Base-by-base conservation (phyloP, 148 eudicot genomes). In the Talinum fruticosum region DNA sequence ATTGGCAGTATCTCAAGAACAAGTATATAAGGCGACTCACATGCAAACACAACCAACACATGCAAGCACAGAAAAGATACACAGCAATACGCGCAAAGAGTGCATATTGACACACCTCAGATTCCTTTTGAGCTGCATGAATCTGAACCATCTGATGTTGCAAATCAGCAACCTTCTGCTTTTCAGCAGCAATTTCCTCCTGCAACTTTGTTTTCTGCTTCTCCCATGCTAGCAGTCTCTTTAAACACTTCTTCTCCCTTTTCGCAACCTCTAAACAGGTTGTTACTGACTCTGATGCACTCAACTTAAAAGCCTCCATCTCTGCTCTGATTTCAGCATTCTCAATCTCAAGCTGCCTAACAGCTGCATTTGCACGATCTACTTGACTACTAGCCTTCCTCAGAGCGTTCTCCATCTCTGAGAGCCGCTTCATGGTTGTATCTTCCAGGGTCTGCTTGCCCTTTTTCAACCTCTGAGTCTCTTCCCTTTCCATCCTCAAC, bases 251-350 rank as follows among this genome's bases (percentile, higher is more conserved):
- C 78, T 96, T 96, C 84, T 96, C 99, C 85, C 97, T 88, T 84
- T 90, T 96, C 65, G 94, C 94, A 80, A 89, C 91, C 84, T 93
- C 99, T 81, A 88, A 83, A 76, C 96, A 91, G 26, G 90, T 86
- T n/a, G 81, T 84, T 70, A 86, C 89, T 5, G 99, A 96, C 84
- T 96, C 99, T 16, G 97, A 91, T 8, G 97, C 97, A 84, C 97
- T 96, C 84, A 96, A 75, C 79, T 96, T 96, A 69, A 93, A 90
- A 82, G 97, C 96, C 90, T 96, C 99, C 93, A 96, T 93, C 87
- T 96, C 99, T 34, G 99, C 99, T 85, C 89, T 88, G 49, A 93
- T 92, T 83, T 93, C 99, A 73, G 99, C 99, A 86, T 96, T 96
- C 88, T 96, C 97, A 44, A 83, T 76, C 89, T 96, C 97, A 73